A percentile compares a stretch with the other conserved stretches of the same genome.
Evolutionary conservation across 148 eudicot species (phyloP).

Genomic region (Suaeda aralocaspica): DNA sequence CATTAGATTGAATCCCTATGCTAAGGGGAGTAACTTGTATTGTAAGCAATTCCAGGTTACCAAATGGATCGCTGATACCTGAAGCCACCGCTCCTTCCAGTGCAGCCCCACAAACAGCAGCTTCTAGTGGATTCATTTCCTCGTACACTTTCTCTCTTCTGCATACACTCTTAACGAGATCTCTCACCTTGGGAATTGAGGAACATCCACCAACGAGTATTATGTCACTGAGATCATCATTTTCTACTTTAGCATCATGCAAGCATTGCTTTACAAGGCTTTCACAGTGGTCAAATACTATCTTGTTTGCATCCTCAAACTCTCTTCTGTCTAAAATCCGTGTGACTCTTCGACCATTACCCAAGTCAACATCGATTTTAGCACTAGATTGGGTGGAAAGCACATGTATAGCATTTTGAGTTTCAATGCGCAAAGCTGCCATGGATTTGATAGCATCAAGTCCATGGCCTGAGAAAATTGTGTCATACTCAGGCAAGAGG

Average conservation of each 20-base stretch:
- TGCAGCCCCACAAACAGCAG: conserved; percentile 83
- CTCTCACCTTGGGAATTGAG: conserved; percentile 50
- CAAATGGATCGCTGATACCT: conserved; percentile 74
- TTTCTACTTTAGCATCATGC: conserved; percentile 58
- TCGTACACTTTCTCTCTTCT: conserved; percentile 40
- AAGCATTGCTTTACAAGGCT: conserved; percentile 50
- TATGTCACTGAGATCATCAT: conserved; percentile 46
- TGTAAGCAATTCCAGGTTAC: conserved; percentile 70
- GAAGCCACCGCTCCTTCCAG: conserved; percentile 96
- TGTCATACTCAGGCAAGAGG: conserved; percentile 57
- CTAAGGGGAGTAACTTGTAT: conserved; percentile 78
- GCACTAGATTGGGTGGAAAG: conserved; percentile 51
- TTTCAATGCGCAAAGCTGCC: conserved; percentile 68
- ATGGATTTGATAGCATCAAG: conserved; percentile 46
- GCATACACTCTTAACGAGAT: conserved; percentile 43
- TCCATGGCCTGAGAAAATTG: conserved; percentile 44
- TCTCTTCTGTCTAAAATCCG: conserved; percentile 46
- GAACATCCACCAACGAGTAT: conserved; percentile 88
- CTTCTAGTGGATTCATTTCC: conserved; percentile 64
- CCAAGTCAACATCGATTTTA: conserved; percentile 58
- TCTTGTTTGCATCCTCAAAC: conserved; percentile 62
- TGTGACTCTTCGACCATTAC: conserved; percentile 49
- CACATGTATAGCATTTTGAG: conserved; percentile 69
- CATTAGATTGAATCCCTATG: conserved; percentile 65
- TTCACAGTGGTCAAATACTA: conserved; percentile 55